Base-by-base conservation (phyloP, 352 stramenopile species). In the Phytophthora pini region DNA sequence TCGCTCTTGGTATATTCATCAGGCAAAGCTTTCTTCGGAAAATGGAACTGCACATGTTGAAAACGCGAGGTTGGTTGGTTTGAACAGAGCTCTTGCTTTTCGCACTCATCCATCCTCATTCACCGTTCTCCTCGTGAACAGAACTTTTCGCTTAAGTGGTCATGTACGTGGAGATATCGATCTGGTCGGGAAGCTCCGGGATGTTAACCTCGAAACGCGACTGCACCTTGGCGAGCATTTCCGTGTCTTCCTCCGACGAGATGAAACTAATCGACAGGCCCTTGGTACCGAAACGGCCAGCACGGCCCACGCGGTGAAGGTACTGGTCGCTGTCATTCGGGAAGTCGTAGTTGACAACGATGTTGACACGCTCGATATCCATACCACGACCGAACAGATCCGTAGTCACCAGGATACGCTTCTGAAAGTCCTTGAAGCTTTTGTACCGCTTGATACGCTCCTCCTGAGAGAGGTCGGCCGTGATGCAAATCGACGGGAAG, bases 331-430 rank as follows among this genome's bases (percentile, higher is more conserved):
- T 92, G 76, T 96, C 90, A 61, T 97, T 97, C 57, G 98, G 97
- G 85, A 99, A 99, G 78, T 99, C 98, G 81, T 99, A 99, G 92
- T 99, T 99, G 74, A 99, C 98, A 40, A 99, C 98, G 67, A 99
- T 98, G 88, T 99, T 99, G 49, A 99, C 98, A 76, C 97, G 95
- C 85, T 99, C 97, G 78, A 99, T 99, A 93, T 99, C 98, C 87
- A 99, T 99, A 70, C 98, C 98, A 86, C 98, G 97, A 50, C 98
- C 98, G 74, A 99, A 99, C 60, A 99, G 86, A 80, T 99, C 97
- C 61, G 98, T 99, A 47, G 98, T 98, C 38, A 99, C 97, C 47
- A 99, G 86, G 74, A 99, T 99, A 77, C 98, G 97, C 74, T 98
- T 98, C 83, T 99, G 95, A 82, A 99, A 99, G 58, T 99, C 96